Conservation (phyloP, 108 stramenopile species). For the Cyclostephanos tholiformis region DNA sequence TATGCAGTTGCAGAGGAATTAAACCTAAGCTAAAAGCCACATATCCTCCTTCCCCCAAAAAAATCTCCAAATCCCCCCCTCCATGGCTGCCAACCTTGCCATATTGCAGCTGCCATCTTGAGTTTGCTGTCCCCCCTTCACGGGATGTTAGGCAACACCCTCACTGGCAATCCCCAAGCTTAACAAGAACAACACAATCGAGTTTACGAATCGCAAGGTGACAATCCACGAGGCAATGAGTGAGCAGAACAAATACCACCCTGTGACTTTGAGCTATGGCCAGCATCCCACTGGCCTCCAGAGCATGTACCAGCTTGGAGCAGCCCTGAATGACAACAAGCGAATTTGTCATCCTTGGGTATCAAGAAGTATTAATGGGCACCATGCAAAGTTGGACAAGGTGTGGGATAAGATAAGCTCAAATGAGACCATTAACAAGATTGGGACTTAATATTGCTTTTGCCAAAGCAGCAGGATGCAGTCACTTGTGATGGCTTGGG, state of each 20-base stretch:
- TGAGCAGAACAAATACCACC: conserved; percentile 35
- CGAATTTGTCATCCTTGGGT: conserved; percentile 15
- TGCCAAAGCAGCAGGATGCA: conserved; percentile 30
- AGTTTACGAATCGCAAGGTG: conserved; percentile 39
- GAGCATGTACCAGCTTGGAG: conserved; percentile 52
- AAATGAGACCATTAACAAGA: conserved; percentile 25
- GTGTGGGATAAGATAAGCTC: neutral
- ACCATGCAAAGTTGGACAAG: conserved; percentile 10
- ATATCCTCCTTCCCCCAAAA: too few species aligned
- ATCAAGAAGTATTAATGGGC: conserved; percentile 26
- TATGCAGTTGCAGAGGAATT: too few species aligned
- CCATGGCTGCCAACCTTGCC: too few species aligned
- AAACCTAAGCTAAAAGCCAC: too few species aligned
- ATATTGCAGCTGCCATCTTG: too few species aligned
- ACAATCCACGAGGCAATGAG: conserved; percentile 46
- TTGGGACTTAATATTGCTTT: conserved; percentile 52
- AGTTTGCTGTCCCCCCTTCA: too few species aligned
- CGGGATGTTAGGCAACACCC: too few species aligned
- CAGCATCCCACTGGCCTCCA: conserved; percentile 69
- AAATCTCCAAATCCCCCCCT: too few species aligned
- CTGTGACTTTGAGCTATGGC: conserved; percentile 34
- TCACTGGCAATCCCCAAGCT: too few species aligned
- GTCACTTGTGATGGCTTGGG: conserved; percentile 67
- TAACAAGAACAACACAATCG: conserved; percentile 14
- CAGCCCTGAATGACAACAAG: conserved; percentile 25